phyloP scores from a whole-genome alignment of 2,329 filamentous ascomycete genomes.

The Chalaropsis thielavioides region DNA sequence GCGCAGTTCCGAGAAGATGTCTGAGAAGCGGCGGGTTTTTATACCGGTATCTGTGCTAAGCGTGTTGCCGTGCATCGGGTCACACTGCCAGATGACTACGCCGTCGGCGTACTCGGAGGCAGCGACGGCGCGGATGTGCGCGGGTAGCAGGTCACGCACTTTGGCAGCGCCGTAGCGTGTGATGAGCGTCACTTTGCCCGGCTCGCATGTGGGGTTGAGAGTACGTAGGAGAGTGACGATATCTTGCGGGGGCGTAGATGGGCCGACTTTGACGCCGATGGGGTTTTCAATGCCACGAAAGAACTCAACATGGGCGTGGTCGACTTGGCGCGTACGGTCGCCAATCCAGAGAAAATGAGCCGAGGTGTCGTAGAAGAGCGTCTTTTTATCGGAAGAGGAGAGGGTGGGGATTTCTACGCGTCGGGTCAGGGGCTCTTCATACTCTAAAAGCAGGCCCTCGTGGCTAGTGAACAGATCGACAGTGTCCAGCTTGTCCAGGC shows the following conservation, averaged over 20 bases:
- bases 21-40: constrained; percentile 83
- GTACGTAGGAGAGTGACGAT: constrained; percentile 66
- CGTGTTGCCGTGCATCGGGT: constrained; percentile 92
- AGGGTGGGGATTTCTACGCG: constrained; percentile 49
- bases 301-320: constrained; percentile 91
- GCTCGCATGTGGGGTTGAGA: constrained; percentile 67
- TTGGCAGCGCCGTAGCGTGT: constrained; percentile 79
- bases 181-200: constrained; percentile 91
- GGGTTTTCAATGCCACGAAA: constrained; percentile 94
- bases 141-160: constrained; percentile 60
- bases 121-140: constrained; percentile 80
- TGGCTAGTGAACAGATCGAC: constrained; percentile 94
- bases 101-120: constrained; percentile 49
- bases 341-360: constrained; percentile 98
- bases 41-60: constrained; percentile 56
- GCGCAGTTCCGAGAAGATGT: constrained; percentile 77
- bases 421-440: constrained; percentile 78
- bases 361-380: constrained; percentile 67
- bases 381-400: constrained; percentile 26
- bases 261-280: constrained; percentile 91
- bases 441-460: constrained; percentile 85
- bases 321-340: constrained; percentile 84
- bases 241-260: constrained; percentile 62
- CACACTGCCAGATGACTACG: constrained; percentile 85
- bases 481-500: constrained; percentile 68